A percentile compares a stretch with the other conserved stretches of the same genome.
These are phyloP conservation scores for Scheffersomyces stambukii DNA, from an alignment of 1,139 yeast species.

Conservation along the genomic window DNA sequence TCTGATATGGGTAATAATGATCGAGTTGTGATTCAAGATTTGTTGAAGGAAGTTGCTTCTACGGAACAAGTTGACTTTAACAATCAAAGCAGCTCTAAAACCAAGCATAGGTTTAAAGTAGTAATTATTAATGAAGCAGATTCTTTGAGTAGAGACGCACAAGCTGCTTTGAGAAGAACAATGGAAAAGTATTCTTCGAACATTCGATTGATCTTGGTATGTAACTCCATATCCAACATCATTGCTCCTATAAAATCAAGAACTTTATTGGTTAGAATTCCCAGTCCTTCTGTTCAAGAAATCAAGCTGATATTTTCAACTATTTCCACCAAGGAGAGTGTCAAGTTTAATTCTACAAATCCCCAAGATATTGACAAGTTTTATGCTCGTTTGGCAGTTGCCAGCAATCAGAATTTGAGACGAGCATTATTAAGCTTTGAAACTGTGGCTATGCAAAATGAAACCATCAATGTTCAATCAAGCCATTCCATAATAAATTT, in stretches of 20 bases:
- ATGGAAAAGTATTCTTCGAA: slow-evolving; percentile 96
- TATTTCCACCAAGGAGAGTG: slow-evolving; percentile 56
- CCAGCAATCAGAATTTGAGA: slow-evolving; percentile 70
- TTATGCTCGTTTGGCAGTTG: slow-evolving; percentile 49
- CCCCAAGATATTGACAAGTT: slow-evolving; percentile 36
- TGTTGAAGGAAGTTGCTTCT: slow-evolving; percentile 90
- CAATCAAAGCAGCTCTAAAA: slow-evolving; percentile 25
- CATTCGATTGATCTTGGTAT: slow-evolving; percentile 76
- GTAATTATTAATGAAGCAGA: slow-evolving; percentile 96
- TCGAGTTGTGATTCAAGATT: slow-evolving; percentile 88
- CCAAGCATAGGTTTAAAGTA: slow-evolving; percentile 77
- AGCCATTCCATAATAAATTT: slow-evolving; percentile 37
- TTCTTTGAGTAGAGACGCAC: slow-evolving; percentile 88
- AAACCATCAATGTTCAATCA: slow-evolving; percentile 36
- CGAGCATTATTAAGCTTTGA: slow-evolving; percentile 77
- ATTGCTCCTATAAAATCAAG: slow-evolving; percentile 94
- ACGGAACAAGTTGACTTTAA: slow-evolving; percentile 86
- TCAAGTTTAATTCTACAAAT: slow-evolving; percentile 35
- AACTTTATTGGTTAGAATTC: slow-evolving; percentile 77
- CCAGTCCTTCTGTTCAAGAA: slow-evolving; percentile 70
- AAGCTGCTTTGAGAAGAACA: slow-evolving; percentile 94
- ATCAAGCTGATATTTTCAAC: slow-evolving; percentile 48
- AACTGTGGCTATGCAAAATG: slow-evolving; percentile 76
- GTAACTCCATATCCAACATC: slow-evolving; percentile 86
- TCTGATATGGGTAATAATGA: slow-evolving; percentile 96